A percentile compares a stretch with the other conserved stretches of the same genome.
Conservation (phyloP, 176 grass and related monocot genomes). For the Oryza meridionalis region DNA sequence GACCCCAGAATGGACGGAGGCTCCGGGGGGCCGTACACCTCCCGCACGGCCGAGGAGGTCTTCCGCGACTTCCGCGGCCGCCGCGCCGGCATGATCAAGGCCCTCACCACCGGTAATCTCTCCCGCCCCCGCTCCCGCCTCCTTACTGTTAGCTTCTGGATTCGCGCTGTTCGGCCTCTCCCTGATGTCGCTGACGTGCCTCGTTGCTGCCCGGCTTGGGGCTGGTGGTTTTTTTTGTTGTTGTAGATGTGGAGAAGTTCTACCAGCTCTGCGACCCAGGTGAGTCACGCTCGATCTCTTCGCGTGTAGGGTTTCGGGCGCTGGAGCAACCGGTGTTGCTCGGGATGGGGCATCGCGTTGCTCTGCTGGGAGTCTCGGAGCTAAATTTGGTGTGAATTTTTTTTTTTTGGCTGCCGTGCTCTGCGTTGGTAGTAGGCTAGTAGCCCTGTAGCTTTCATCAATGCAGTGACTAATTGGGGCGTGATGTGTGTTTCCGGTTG, state of each 20-base stretch:
- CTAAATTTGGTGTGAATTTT: constrained; percentile 41
- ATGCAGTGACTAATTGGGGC: constrained; percentile 2
- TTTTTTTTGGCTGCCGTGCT: background rate
- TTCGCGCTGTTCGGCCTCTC: background rate
- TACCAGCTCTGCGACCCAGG: constrained; percentile 92
- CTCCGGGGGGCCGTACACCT: constrained; percentile 52
- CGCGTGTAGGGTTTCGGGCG: constrained; percentile 35
- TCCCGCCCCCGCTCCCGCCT: background rate
- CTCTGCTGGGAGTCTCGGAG: constrained; percentile 16
- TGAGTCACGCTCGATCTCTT: constrained; percentile 61
- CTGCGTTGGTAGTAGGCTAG: background rate
- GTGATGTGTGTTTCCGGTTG: constrained; percentile 18
- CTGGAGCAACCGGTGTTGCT: constrained; percentile 1
- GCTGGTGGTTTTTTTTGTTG: constrained; percentile 15
- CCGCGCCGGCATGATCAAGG: constrained; percentile 93
- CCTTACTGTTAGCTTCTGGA: background rate
- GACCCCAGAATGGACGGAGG: constrained; percentile 75
- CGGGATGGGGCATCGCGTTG: constrained; percentile 11
- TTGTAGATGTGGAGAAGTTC: constrained; percentile 94
- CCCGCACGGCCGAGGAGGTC: constrained; percentile 91
- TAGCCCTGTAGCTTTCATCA: constrained; percentile 23
- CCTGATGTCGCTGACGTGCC: constrained; percentile 20
- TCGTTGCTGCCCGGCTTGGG: constrained; percentile 8
- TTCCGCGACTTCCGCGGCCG: constrained; percentile 90
- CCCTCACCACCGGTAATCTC: constrained; percentile 76